These are phyloP conservation scores for Bothriochloa decipiens DNA, from an alignment of 176 grass and related monocot genomes.

Conservation along the genomic window DNA sequence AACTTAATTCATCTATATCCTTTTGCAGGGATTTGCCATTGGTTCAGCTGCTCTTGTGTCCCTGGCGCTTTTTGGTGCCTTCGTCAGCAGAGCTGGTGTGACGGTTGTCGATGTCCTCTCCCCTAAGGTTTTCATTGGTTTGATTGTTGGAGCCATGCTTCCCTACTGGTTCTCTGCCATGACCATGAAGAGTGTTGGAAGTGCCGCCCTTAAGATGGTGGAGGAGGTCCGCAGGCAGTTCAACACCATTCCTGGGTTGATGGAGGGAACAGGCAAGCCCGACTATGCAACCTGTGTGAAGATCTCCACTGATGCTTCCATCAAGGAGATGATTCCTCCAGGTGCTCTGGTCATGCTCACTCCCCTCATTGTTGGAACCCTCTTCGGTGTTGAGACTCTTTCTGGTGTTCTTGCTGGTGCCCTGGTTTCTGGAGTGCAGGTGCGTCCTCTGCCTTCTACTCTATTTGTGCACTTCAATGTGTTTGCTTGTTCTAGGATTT, in stretches of 20 bases:
- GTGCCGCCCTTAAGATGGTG: slow-evolving; percentile 85
- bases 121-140: slow-evolving; percentile 87
- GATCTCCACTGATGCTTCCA: slow-evolving; percentile 94
- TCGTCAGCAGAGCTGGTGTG: slow-evolving; percentile 81
- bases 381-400: slow-evolving; percentile 85
- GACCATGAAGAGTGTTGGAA: slow-evolving; percentile 96
- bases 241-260: slow-evolving; percentile 79
- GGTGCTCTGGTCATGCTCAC: slow-evolving; percentile 88
- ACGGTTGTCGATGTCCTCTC: slow-evolving; percentile 77
- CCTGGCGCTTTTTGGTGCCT: slow-evolving; percentile 82
- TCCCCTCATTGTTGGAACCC: slow-evolving; percentile 79
- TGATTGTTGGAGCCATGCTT: slow-evolving; percentile 92
- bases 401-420: slow-evolving; percentile 90
- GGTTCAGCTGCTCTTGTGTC: slow-evolving; percentile 89
- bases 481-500: background rate
- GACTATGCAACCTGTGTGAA: slow-evolving; percentile 94
- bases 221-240: slow-evolving; percentile 96
- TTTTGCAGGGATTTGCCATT: slow-evolving; percentile 82
- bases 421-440: slow-evolving; percentile 93
- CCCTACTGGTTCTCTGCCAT: slow-evolving; percentile 97
- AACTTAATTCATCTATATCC: slow-evolving; percentile 6
- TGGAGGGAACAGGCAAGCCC: slow-evolving; percentile 79
- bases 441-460: background rate
- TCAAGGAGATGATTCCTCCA: slow-evolving; percentile 95
- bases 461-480: background rate